These are phyloP conservation scores for Drechslera avenae DNA, from an alignment of 2,329 filamentous ascomycete genomes.

Conservation along the genomic window DNA sequence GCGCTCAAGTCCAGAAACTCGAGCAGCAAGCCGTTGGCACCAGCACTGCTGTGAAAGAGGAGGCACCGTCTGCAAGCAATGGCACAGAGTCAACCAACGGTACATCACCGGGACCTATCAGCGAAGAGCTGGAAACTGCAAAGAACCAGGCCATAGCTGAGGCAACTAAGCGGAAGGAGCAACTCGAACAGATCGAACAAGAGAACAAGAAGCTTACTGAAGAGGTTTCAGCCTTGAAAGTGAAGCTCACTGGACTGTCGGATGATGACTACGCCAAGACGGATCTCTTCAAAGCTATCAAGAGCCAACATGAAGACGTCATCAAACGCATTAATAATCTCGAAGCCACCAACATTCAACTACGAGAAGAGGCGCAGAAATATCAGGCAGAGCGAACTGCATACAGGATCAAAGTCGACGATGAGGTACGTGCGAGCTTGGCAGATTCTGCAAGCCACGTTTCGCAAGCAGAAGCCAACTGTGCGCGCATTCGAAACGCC, in stretches of 20 bases:
- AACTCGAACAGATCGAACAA: conserved; percentile 76
- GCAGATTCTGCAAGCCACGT: conserved; percentile 83
- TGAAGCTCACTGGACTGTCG: conserved; percentile 71
- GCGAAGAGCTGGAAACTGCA: conserved; percentile 72
- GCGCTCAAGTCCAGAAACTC: conserved; percentile 85
- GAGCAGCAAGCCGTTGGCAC: conserved; percentile 74
- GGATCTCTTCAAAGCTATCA: conserved; percentile 90
- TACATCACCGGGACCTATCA: conserved; percentile 61
- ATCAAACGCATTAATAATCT: conserved; percentile 90
- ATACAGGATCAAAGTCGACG: conserved; percentile 80
- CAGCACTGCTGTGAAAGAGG: conserved; percentile 35
- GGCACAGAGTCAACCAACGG: conserved; percentile 62
- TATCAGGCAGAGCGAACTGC: conserved; percentile 82
- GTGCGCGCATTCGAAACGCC: conserved; percentile 81
- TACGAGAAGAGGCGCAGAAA: conserved; percentile 84
- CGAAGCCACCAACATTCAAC: conserved; percentile 82
- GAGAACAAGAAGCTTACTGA: conserved; percentile 78
- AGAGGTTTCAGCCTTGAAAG: conserved; percentile 76
- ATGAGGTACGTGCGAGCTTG: conserved; percentile 73
- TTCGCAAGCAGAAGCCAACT: conserved; percentile 78
- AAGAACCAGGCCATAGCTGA: conserved; percentile 78
- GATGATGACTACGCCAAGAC: conserved; percentile 95
- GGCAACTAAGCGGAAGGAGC: conserved; percentile 83
- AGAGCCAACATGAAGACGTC: conserved; percentile 87
- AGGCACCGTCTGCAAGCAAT: conserved; percentile 54